Conservation (phyloP, 176 grass and related monocot genomes). For the Rhynchospora breviuscula region DNA sequence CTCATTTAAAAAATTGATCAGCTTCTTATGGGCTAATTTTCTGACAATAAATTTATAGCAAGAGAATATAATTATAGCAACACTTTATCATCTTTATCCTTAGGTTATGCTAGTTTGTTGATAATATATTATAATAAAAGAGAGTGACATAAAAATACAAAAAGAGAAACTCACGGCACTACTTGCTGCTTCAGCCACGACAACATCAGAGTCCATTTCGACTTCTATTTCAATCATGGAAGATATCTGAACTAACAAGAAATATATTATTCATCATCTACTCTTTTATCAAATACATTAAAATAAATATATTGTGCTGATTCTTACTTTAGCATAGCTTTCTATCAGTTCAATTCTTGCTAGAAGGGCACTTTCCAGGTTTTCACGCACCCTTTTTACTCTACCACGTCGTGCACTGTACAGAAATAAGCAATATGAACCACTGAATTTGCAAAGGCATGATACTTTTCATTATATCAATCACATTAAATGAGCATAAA, state of each 20-base stretch:
- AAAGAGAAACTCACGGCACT: constrained; percentile 48
- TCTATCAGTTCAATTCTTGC: constrained; percentile 87
- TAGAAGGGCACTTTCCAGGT: constrained; percentile 71
- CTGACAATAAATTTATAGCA: not conserved
- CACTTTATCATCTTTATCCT: not conserved
- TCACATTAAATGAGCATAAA: not conserved
- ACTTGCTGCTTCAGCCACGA: constrained; percentile 84
- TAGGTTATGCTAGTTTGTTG: not conserved
- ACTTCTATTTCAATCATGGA: constrained; percentile 99
- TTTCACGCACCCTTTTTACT: constrained; percentile 73
- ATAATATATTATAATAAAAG: not conserved
- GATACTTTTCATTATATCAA: not conserved
- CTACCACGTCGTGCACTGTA: constrained; percentile 67
- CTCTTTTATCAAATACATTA: not conserved
- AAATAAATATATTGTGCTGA: constrained; percentile 1
- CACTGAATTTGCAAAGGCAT: not conserved
- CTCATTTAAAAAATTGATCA: not conserved
- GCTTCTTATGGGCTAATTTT: not conserved
- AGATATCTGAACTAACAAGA: constrained; percentile 53
- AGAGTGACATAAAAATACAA: not conserved
- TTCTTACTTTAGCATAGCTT: constrained; percentile 83
- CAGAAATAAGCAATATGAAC: constrained; percentile 23
- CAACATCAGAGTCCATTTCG: constrained; percentile 93
- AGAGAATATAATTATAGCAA: not conserved
- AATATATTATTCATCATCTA: constrained; percentile 5